Evolutionary conservation across 1,139 yeast genomes (phyloP).

Genomic region (Candida albicans): DNA sequence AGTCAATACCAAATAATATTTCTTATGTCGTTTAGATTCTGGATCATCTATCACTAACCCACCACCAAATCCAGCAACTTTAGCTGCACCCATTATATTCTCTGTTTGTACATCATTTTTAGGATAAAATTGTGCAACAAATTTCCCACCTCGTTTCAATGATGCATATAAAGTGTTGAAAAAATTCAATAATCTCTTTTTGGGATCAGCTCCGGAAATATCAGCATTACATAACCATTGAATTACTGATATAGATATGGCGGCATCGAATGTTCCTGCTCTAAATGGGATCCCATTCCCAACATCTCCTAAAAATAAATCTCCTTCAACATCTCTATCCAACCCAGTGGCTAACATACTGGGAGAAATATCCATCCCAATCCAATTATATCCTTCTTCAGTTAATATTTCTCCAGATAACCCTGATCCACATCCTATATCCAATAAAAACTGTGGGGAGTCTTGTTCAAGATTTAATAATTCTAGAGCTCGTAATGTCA

Average conservation of each 20-base stretch:
- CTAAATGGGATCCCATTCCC: slow-evolving; percentile 94
- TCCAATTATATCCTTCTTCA: slow-evolving; percentile 93
- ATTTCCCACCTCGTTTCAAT: slow-evolving; percentile 90
- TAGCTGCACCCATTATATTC: slow-evolving; percentile 78
- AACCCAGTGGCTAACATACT: slow-evolving; percentile 94
- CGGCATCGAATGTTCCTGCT: slow-evolving; percentile 97
- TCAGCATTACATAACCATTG: slow-evolving; percentile 99
- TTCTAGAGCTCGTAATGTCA: slow-evolving; percentile 93
- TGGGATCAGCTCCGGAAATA: slow-evolving; percentile 80
- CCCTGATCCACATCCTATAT: slow-evolving; percentile 98
- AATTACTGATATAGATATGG: slow-evolving; percentile 89
- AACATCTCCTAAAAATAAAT: slow-evolving; percentile 84
- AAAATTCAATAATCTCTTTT: slow-evolving; percentile 72
- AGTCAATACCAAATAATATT: slow-evolving; percentile 84
- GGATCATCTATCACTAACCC: slow-evolving; percentile 94
- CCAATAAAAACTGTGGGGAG: slow-evolving; percentile 71
- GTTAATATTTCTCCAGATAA: slow-evolving; percentile 90
- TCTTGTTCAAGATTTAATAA: slow-evolving; percentile 67
- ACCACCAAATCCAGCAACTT: slow-evolving; percentile 94
- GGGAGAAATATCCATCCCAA: slow-evolving; percentile 96
- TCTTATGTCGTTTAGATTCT: slow-evolving; percentile 86
- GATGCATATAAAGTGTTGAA: slow-evolving; percentile 87
- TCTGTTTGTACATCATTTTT: slow-evolving; percentile 83
- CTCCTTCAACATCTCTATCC: slow-evolving; percentile 92
- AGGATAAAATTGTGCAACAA: slow-evolving; percentile 96